These are phyloP conservation scores for Luffa aegyptiaca DNA, from an alignment of 306 rosid genomes.

Conservation along the genomic window DNA sequence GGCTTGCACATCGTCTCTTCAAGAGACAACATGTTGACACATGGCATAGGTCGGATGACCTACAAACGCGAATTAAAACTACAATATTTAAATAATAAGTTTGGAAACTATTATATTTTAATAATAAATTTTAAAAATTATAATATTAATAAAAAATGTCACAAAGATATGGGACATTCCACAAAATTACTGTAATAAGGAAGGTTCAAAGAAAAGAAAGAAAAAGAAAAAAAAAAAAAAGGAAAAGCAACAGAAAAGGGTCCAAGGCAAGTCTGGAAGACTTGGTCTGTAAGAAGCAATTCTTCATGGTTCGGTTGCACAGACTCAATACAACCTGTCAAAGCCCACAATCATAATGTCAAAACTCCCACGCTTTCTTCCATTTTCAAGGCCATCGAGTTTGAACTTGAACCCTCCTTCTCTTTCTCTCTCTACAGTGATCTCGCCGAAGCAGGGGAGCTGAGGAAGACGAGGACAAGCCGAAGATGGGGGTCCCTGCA, in stretches of 20 bases:
- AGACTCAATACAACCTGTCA: constrained; percentile 4
- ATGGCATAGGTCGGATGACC: no score
- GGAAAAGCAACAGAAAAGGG: background rate
- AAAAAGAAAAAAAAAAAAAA: background rate
- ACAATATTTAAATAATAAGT: no score
- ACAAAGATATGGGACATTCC: no score
- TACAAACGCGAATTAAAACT: no score
- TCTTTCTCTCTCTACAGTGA: background rate
- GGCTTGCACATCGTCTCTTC: no score
- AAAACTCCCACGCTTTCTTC: background rate
- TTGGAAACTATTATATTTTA: no score
- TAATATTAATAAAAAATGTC: no score
- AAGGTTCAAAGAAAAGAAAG: background rate
- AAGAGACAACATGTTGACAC: no score
- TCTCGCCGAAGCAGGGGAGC: background rate
- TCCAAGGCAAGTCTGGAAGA: background rate
- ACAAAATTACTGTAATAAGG: no score
- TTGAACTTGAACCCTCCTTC: background rate
- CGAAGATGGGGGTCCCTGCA: constrained; percentile 40
- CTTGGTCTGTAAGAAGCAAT: background rate
- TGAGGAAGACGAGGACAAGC: background rate
- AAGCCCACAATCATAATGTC: background rate
- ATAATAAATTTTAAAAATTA: no score
- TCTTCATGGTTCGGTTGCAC: background rate
- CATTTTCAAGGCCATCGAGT: background rate